phyloP scores from a whole-genome alignment of 2,329 filamentous ascomycete species.

The Botryotinia calthae region DNA sequence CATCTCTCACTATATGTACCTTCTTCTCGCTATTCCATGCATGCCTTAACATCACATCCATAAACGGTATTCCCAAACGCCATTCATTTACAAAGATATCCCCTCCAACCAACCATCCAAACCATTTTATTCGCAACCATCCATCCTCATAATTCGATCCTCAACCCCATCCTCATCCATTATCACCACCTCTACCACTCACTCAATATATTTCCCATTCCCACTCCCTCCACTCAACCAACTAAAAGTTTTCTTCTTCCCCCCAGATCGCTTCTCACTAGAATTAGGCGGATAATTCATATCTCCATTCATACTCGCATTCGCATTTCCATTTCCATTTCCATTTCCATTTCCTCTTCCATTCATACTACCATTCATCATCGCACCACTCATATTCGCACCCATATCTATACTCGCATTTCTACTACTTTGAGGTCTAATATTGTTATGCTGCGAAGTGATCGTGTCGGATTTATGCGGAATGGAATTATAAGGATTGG shows the following conservation, averaged over 20 bases:
- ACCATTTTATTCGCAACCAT: not conserved
- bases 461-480: conserved; percentile 14
- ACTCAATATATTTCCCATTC: conserved; percentile 19
- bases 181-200: not conserved
- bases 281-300: conserved; percentile 19
- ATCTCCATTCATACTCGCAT: conserved; percentile 1
- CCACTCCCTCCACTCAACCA: conserved; percentile 18
- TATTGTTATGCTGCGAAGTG: conserved; percentile 2
- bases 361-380: conserved; percentile 2
- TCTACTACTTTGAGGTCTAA: conserved; percentile 1
- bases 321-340: conserved; percentile 14
- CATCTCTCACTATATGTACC: conserved; percentile 4
- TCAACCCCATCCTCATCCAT: not conserved
- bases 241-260: conserved; percentile 21
- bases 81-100: not conserved
- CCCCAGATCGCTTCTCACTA: conserved; percentile 17
- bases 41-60: not conserved
- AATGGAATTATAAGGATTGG: not conserved
- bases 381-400: conserved; percentile 4
- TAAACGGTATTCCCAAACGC: conserved; percentile 8
- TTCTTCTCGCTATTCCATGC: not conserved
- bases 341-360: conserved; percentile 13
- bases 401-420: conserved; percentile 13
- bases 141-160: not conserved
- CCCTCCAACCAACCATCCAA: not conserved